phyloP scores from a whole-genome alignment of 179 eudicot genomes.

The Nepenthes alata region DNA sequence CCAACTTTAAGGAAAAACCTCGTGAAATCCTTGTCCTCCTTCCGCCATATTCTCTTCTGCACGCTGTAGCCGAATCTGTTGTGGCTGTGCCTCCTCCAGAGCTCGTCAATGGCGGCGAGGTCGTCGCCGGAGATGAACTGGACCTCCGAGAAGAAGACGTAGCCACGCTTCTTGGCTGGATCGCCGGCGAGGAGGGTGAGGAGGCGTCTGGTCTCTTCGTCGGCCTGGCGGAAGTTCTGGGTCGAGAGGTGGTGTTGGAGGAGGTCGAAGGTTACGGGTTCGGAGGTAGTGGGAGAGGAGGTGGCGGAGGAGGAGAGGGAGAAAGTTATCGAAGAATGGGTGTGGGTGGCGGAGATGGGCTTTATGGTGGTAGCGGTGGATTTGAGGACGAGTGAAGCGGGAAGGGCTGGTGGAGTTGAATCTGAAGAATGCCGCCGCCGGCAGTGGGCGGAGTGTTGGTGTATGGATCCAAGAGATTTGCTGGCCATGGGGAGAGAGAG shows the following conservation, averaged over 20 bases:
- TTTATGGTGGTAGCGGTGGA: conserved; percentile 18
- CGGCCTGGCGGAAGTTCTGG: conserved; percentile 60
- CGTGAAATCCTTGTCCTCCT: conserved; percentile 43
- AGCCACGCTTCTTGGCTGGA: conserved; percentile 54
- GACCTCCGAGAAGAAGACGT: conserved; percentile 86
- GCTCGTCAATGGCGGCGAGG: conserved; percentile 45
- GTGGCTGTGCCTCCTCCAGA: conserved; percentile 51
- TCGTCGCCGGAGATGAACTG: conserved; percentile 47
- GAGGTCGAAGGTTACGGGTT: conserved; percentile 29
- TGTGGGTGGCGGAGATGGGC: conserved; percentile 3
- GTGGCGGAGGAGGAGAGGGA: conserved; percentile 15
- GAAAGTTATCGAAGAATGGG: no score
- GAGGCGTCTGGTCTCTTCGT: conserved; percentile 85
- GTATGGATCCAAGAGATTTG: conserved; percentile 4
- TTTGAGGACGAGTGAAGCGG: conserved; percentile 12
- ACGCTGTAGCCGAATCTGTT: conserved; percentile 64
- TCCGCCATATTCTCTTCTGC: conserved; percentile 54
- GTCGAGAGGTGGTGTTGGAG: conserved; percentile 39
- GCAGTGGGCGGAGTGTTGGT: conserved; percentile 16
- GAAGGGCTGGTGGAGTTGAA: conserved; percentile 5
- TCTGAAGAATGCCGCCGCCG: conserved; percentile 29
- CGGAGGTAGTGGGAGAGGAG: conserved; percentile 14
- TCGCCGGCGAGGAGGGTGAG: conserved; percentile 77
- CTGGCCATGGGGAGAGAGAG: background rate
- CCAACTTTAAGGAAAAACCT: conserved; percentile 59